A percentile compares a stretch with the other conserved stretches of the same genome.
These are phyloP conservation scores for Phallus indusiatus DNA, from an alignment of 768 basidiomycete species.

Conservation along the genomic window DNA sequence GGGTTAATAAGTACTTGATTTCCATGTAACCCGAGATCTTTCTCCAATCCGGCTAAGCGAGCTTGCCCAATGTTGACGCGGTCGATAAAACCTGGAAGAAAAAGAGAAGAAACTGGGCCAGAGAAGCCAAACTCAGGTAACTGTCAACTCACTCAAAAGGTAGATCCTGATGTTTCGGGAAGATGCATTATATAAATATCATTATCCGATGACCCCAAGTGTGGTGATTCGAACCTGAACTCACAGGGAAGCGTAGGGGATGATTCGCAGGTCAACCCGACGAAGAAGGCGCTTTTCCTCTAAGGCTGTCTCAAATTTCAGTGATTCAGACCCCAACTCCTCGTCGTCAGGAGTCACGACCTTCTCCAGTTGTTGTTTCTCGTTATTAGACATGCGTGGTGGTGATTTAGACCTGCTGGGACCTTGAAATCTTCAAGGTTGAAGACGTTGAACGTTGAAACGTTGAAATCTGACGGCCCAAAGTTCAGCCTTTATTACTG, in stretches of 20 bases:
- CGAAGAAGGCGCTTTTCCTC: slow-evolving; percentile 14
- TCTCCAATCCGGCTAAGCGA: slow-evolving; percentile 12
- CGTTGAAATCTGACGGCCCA: too few relatives aligned
- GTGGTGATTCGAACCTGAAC: background rate
- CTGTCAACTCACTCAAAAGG: slow-evolving; percentile 11
- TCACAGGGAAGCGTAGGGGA: slow-evolving; percentile 12
- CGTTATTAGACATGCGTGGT: background rate
- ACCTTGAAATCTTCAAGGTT: too few relatives aligned
- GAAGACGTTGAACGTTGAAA: too few relatives aligned
- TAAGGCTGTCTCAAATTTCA: slow-evolving; percentile 6
- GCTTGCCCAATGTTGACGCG: slow-evolving; percentile 20
- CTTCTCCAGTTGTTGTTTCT: background rate
- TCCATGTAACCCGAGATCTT: slow-evolving; percentile 11
- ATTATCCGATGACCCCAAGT: too few relatives aligned
- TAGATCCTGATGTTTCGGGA: slow-evolving; percentile 10
- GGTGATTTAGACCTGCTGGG: too few relatives aligned
- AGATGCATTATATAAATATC: background rate
- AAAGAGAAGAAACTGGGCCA: background rate
- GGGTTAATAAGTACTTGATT: slow-evolving; percentile 10
- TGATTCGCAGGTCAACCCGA: slow-evolving; percentile 10
- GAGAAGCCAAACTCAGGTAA: background rate
- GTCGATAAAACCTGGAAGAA: slow-evolving; percentile 12
- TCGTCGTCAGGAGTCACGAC: background rate
- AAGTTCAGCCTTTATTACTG: too few relatives aligned
- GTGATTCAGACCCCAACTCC: background rate